These are phyloP conservation scores for Chalciporus chontae DNA, from an alignment of 768 basidiomycete species.

Conservation along the genomic window DNA sequence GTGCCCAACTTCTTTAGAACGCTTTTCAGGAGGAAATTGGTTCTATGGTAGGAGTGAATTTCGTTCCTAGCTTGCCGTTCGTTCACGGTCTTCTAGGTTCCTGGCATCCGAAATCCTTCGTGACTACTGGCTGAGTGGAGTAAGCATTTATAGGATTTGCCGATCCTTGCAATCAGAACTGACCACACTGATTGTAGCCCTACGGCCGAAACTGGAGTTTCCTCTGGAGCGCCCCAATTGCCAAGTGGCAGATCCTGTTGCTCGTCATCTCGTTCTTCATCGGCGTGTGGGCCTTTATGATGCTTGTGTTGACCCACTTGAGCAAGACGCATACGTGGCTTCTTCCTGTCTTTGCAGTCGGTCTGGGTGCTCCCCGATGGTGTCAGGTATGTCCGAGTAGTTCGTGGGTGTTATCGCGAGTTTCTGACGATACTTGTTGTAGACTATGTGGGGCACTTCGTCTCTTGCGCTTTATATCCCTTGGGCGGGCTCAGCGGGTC, in stretches of 20 bases:
- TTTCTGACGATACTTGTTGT: slow-evolving; percentile 5
- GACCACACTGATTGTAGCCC: slow-evolving; percentile 43
- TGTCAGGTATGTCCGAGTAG: slow-evolving; percentile 61
- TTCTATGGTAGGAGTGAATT: slow-evolving; percentile 58
- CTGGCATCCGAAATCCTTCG: slow-evolving; percentile 86
- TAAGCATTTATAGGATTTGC: slow-evolving; percentile 35
- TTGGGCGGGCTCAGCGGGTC: slow-evolving; percentile 83
- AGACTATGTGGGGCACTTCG: slow-evolving; percentile 95
- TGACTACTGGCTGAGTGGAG: slow-evolving; percentile 90
- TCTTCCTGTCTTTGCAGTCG: slow-evolving; percentile 91
- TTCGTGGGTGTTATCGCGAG: background rate
- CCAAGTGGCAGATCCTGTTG: slow-evolving; percentile 79
- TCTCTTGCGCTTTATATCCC: slow-evolving; percentile 91
- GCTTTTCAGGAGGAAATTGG: slow-evolving; percentile 85
- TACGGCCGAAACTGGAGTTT: slow-evolving; percentile 95
- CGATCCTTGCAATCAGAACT: slow-evolving; percentile 5
- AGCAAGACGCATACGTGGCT: slow-evolving; percentile 96
- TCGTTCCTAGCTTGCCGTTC: background rate
- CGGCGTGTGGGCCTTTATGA: slow-evolving; percentile 75
- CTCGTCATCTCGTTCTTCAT: slow-evolving; percentile 85
- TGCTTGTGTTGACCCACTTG: slow-evolving; percentile 76
- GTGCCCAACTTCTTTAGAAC: slow-evolving; percentile 91
- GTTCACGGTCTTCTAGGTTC: slow-evolving; percentile 45
- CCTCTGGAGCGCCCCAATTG: slow-evolving; percentile 81
- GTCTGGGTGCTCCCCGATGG: slow-evolving; percentile 91